Evolutionary conservation across 139 green algal genomes (phyloP), one percentile per base, ranked within the genome.

Genomic region (Picochlorum sp.): DNA sequence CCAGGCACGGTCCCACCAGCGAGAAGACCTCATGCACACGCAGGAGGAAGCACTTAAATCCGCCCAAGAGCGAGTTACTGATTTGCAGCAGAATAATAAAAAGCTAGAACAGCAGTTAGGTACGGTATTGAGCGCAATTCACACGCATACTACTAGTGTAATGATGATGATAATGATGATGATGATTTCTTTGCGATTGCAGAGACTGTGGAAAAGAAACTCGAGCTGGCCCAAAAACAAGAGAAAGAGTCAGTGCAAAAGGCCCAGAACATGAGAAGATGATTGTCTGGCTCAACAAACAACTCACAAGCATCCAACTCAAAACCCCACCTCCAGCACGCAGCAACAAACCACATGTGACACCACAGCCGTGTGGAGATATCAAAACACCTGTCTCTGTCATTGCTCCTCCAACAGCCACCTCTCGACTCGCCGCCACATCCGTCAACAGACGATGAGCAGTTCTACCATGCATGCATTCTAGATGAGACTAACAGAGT

Each of bases 261-360:
- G 47, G 47, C 47, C 2, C 16, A 54, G 0, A 54, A 54, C 15
- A 93, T 63, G 84, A 96, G 70, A 81, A 95, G 69, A 95, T 97
- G 87, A 95, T 97, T 26, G 69, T 84, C 1, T 97, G 91, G 91
- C 82, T 97, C 7, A 96, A 97, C 75, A 80, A 82, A 38, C 89
- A 94, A 79, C 81, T 93, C 6, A 94, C 81, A 2, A 83, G 86
- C 31, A 82, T 84, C 23, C 79, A 89, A 74, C 67, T 92, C 47
- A 54, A 54, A 21, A 7, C 47, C 4, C 18, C 18, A 54, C 18
- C 8, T 0, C 47, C 47, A 41, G 34, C 47, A 54, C n/a, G 16
- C 47, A 20, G n/a, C 11, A 54, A 13, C 18, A 54, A 20, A 20
- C 16, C 18, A 54, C 16, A 54, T 20, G 47, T 26, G 18, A 54